These are phyloP conservation scores for Ophiocordyceps camponoti-leonardi DNA, from an alignment of 2,329 filamentous ascomycete genomes.

Conservation along the genomic window DNA sequence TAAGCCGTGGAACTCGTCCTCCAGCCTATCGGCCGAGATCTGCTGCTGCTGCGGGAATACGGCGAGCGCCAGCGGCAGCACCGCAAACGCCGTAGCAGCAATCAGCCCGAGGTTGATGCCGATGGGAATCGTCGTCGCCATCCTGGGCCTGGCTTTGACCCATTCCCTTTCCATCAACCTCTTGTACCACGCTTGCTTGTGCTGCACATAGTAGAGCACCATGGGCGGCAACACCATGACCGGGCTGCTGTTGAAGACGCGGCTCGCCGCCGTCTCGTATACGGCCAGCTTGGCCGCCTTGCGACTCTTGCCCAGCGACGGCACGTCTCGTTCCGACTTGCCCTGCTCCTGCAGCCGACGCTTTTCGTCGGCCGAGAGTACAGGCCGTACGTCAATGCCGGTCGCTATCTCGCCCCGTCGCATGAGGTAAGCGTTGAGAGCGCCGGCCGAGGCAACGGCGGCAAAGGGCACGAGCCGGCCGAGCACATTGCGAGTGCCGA, in stretches of 20 bases:
- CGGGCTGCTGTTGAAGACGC: constrained; percentile 84
- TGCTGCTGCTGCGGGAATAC: constrained; percentile 86
- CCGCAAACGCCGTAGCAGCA: constrained; percentile 70
- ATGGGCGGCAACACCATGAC: constrained; percentile 95
- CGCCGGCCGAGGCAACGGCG: constrained; percentile 80
- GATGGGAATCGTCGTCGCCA: constrained; percentile 36
- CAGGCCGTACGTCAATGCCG: constrained; percentile 85
- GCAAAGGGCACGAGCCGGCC: constrained; percentile 88
- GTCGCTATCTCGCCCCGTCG: constrained; percentile 84
- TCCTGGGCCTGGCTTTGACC: constrained; percentile 58
- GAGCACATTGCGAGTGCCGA: constrained; percentile 59
- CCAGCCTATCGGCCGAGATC: constrained; percentile 57
- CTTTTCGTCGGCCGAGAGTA: constrained; percentile 55
- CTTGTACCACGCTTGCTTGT: constrained; percentile 21
- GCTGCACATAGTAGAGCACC: constrained; percentile 66
- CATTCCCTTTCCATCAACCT: constrained; percentile 46
- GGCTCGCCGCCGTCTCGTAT: constrained; percentile 76
- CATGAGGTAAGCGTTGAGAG: constrained; percentile 94
- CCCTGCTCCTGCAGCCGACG: constrained; percentile 35
- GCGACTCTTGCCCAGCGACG: constrained; percentile 69
- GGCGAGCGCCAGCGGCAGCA: constrained; percentile 73
- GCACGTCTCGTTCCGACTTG: constrained; percentile 44
- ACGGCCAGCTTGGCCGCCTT: constrained; percentile 82
- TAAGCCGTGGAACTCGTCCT: constrained; percentile 70
- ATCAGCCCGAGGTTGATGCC: constrained; percentile 82